These are phyloP conservation scores for Butyriboletus loyo DNA, from an alignment of 768 basidiomycete genomes.

Conservation along the genomic window DNA sequence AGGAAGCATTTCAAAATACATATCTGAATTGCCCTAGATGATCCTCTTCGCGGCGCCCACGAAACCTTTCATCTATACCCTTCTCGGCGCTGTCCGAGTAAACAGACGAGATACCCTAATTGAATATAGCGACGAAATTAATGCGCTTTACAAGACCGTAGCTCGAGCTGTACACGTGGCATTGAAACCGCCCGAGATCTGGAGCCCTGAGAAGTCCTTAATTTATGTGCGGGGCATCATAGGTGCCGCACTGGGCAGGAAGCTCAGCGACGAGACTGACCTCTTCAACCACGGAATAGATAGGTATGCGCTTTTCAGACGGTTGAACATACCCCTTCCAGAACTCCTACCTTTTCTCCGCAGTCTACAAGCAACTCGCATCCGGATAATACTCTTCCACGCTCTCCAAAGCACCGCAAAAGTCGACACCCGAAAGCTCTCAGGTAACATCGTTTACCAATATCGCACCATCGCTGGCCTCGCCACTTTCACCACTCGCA, in stretches of 20 bases:
- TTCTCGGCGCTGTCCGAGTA: not conserved
- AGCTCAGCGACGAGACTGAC: constrained; percentile 8
- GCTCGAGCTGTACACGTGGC: not conserved
- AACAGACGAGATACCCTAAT: constrained; percentile 14
- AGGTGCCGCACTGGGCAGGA: constrained; percentile 8
- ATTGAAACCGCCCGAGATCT: constrained; percentile 15
- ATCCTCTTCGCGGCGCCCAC: constrained; percentile 7
- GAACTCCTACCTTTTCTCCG: not conserved
- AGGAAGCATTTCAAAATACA: not conserved
- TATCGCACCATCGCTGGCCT: constrained; percentile 33
- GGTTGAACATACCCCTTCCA: not conserved
- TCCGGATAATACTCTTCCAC: constrained; percentile 38
- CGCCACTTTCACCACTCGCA: constrained; percentile 15
- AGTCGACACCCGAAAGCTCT: constrained; percentile 16
- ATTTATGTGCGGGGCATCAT: constrained; percentile 14
- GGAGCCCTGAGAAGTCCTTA: constrained; percentile 14
- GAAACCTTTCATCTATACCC: constrained; percentile 12
- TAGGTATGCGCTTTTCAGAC: constrained; percentile 1
- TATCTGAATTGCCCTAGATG: constrained; percentile 8
- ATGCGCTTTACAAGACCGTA: constrained; percentile 8
- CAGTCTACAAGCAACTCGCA: constrained; percentile 41
- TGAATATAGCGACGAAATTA: constrained; percentile 12
- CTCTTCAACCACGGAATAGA: constrained; percentile 12
- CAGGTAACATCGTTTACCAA: constrained; percentile 36
- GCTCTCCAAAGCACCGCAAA: constrained; percentile 28